A percentile compares a stretch with the other conserved stretches of the same genome.
Evolutionary conservation across 805 yeast genomes (phyloP).

Genomic region (Kodamaea sagamina): DNA sequence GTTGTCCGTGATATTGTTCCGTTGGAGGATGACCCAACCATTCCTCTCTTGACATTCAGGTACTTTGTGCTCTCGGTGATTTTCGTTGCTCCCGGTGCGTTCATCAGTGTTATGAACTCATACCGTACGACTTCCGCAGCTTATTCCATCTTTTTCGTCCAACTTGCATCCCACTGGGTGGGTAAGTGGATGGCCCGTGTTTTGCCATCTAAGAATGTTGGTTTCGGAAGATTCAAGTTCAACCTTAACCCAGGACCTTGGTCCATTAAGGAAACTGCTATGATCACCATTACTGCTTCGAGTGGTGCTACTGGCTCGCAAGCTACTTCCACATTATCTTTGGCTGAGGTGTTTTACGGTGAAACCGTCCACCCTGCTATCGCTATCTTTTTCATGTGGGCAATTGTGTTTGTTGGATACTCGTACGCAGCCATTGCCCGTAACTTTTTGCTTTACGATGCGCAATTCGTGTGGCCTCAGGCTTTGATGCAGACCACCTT

Average conservation of each 20-base stretch:
- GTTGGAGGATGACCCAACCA: slow-evolving; percentile 26
- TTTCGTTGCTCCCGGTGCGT: slow-evolving; percentile 43
- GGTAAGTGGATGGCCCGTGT: slow-evolving; percentile 46
- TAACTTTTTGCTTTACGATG: slow-evolving; percentile 25
- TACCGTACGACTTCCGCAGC: slow-evolving; percentile 45
- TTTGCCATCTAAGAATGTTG: slow-evolving; percentile 36
- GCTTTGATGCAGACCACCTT: slow-evolving; percentile 26
- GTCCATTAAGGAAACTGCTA: slow-evolving; percentile 53
- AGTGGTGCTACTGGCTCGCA: slow-evolving; percentile 53
- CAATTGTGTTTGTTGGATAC: slow-evolving; percentile 28
- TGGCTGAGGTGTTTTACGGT: slow-evolving; percentile 47
- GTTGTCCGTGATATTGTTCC: slow-evolving; percentile 35
- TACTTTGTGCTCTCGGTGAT: slow-evolving; percentile 35
- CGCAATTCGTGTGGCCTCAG: slow-evolving; percentile 30
- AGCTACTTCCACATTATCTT: slow-evolving; percentile 48
- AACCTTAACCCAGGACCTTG: slow-evolving; percentile 55
- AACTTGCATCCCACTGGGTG: slow-evolving; percentile 46
- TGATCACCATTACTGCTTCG: slow-evolving; percentile 53
- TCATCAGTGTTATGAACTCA: slow-evolving; percentile 40
- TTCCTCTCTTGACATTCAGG: slow-evolving; percentile 35
- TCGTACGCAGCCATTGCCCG: slow-evolving; percentile 29
- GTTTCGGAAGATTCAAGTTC: slow-evolving; percentile 26
- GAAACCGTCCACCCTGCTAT: slow-evolving; percentile 33
- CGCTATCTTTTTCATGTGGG: slow-evolving; percentile 28
- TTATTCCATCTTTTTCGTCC: slow-evolving; percentile 52